Conservation (phyloP, 192 early-diverging fungal genomes). For the Umbelopsis sp. region DNA sequence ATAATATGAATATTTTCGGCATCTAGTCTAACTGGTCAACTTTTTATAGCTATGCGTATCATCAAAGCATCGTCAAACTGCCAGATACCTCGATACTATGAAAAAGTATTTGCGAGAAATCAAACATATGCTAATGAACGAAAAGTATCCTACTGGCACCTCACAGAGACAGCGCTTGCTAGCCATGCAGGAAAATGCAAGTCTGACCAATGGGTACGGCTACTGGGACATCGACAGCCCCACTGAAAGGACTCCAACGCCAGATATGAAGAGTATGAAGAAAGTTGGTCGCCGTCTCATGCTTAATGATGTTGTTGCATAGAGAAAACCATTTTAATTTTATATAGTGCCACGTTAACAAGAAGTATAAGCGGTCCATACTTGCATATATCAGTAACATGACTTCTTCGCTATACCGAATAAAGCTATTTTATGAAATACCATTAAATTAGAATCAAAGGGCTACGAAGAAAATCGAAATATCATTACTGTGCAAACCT, state of each 20-base stretch:
- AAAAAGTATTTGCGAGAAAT: conserved; percentile 46
- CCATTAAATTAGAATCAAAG: too few species aligned
- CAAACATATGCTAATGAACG: conserved; percentile 35
- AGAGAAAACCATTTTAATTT: neutral
- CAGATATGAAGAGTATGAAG: conserved; percentile 9
- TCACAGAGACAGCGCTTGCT: conserved; percentile 32
- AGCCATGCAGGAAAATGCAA: conserved; percentile 32
- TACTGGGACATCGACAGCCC: conserved; percentile 47
- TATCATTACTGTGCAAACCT: too few species aligned
- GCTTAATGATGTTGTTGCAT: conserved; percentile 19
- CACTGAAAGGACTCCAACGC: conserved; percentile 6
- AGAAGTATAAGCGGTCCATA: too few species aligned
- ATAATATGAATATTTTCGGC: too few species aligned
- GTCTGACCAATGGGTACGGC: conserved; percentile 40
- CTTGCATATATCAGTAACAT: too few species aligned
- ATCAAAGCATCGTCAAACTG: conserved; percentile 55
- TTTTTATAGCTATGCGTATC: conserved; percentile 43
- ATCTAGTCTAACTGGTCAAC: neutral
- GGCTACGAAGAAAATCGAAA: too few species aligned
- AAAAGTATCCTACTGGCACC: conserved; percentile 40
- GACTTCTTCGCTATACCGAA: too few species aligned
- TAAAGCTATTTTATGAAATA: too few species aligned
- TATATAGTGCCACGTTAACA: too few species aligned
- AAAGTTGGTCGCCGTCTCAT: conserved; percentile 36
- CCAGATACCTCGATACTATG: conserved; percentile 43